These are phyloP conservation scores for Colletotrichum abscissum DNA, from an alignment of 2,329 filamentous ascomycete genomes.

Conservation along the genomic window DNA sequence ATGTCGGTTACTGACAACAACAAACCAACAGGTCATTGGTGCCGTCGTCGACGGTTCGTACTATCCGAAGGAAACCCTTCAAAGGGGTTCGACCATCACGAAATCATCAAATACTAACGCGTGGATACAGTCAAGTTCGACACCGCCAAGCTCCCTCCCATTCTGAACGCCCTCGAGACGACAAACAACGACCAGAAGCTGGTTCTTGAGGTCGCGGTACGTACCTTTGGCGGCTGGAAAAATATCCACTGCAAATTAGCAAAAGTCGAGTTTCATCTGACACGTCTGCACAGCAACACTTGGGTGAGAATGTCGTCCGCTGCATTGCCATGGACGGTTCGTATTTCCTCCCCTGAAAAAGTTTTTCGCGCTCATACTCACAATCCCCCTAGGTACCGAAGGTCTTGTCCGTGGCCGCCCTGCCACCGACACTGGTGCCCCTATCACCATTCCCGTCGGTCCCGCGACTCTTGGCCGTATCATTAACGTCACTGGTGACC, in stretches of 20 bases:
- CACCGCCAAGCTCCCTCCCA: constrained; percentile 89
- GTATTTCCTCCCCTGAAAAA: constrained; percentile 44
- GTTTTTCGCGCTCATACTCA: constrained; percentile 36
- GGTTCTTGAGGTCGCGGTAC: constrained; percentile 95
- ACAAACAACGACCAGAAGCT: constrained; percentile 94
- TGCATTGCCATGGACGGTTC: constrained; percentile 99
- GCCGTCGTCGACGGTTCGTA: constrained; percentile 96
- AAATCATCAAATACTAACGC: constrained; percentile 23
- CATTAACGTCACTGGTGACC: constrained; percentile 99
- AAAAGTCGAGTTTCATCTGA: constrained; percentile 46
- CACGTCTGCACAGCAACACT: constrained; percentile 82
- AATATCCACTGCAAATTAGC: constrained; percentile 9
- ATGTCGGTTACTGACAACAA: constrained; percentile 56
- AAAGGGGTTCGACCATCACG: constrained; percentile 13
- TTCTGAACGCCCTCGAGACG: constrained; percentile 96
- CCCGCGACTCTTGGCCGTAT: constrained; percentile 95
- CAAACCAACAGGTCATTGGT: constrained; percentile 89
- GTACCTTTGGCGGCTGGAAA: constrained; percentile 40
- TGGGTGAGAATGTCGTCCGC: constrained; percentile 98
- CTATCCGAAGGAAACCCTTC: constrained; percentile 31
- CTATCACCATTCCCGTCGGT: constrained; percentile 97
- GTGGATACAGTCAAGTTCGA: constrained; percentile 89
- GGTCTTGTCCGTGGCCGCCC: constrained; percentile 95
- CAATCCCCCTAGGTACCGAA: constrained; percentile 81
- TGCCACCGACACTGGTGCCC: constrained; percentile 88